Evolutionary conservation across 2,329 filamentous ascomycete species (phyloP).

Genomic region (Bipolaris victoriae): DNA sequence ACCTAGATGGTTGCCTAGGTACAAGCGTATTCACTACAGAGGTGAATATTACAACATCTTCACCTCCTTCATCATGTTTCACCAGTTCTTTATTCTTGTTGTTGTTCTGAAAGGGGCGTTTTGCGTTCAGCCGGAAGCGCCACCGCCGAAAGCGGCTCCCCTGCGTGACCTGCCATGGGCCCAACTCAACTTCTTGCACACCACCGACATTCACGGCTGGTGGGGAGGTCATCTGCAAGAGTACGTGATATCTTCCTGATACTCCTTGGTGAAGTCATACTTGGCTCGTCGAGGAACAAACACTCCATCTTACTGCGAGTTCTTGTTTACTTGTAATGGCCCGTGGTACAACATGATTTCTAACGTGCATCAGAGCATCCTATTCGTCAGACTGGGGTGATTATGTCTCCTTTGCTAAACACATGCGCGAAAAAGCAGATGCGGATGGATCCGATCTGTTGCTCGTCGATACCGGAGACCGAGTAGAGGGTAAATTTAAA

Average conservation of each 20-base stretch:
- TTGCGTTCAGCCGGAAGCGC: constrained; percentile 76
- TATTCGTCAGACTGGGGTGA: constrained; percentile 98
- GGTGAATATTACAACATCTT: constrained; percentile 1
- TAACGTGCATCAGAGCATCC: constrained; percentile 65
- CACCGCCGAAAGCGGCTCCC: constrained; percentile 77
- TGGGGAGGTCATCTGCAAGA: constrained; percentile 91
- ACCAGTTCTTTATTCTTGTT: constrained; percentile 18
- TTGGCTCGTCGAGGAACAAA: neutral
- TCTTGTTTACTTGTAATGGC: neutral
- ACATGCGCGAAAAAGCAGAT: constrained; percentile 80
- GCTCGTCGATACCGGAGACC: constrained; percentile 94
- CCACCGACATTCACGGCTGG: constrained; percentile 95
- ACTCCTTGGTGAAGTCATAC: neutral
- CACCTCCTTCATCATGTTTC: constrained; percentile 25
- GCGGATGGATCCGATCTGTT: constrained; percentile 80
- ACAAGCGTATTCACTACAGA: constrained; percentile 1
- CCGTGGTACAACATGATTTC: neutral
- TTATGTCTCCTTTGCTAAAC: constrained; percentile 89
- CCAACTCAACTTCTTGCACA: constrained; percentile 90
- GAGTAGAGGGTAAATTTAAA: constrained; percentile 43
- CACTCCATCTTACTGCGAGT: no score
- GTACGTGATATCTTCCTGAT: constrained; percentile 54
- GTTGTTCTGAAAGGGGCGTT: constrained; percentile 52
- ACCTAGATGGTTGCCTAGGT: constrained; percentile 28
- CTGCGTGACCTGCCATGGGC: constrained; percentile 87